These are phyloP conservation scores for Fusarium aywerte DNA, from an alignment of 2,329 filamentous ascomycete genomes.

Conservation along the genomic window DNA sequence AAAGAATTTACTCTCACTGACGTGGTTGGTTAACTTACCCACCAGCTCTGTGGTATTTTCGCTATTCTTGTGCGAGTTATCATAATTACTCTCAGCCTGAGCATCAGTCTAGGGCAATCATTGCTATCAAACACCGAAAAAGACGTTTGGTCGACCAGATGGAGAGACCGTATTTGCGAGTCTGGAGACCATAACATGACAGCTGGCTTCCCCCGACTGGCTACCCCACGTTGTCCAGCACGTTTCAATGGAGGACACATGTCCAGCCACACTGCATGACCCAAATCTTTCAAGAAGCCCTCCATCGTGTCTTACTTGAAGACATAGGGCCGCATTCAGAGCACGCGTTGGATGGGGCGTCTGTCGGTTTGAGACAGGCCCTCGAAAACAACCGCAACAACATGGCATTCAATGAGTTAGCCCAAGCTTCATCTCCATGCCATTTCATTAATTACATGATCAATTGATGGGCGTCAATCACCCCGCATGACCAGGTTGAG, in stretches of 20 bases:
- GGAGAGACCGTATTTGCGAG: constrained; percentile 29
- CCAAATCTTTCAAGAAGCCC: constrained; percentile 34
- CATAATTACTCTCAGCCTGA: constrained; percentile 34
- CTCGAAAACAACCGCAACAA: constrained; percentile 13
- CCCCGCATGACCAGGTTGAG: constrained; percentile 23
- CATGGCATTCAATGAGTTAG: constrained; percentile 15
- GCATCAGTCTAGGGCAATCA: constrained; percentile 31
- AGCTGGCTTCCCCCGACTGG: constrained; percentile 49
- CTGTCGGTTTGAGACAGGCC: constrained; percentile 32
- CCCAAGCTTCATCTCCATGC: constrained; percentile 26
- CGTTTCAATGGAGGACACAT: constrained; percentile 54
- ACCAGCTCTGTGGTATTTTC: constrained; percentile 9
- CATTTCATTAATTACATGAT: constrained; percentile 13
- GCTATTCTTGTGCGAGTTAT: constrained; percentile 15
- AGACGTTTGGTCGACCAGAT: constrained; percentile 28
- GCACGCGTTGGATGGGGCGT: constrained; percentile 22
- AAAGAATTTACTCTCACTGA: constrained; percentile 24
- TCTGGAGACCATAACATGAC: constrained; percentile 47
- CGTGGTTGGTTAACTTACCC: constrained; percentile 10
- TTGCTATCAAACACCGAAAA: constrained; percentile 34
- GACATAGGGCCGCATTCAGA: constrained; percentile 11
- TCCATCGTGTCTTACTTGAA: constrained; percentile 40
- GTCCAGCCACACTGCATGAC: constrained; percentile 48
- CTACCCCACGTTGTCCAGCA: constrained; percentile 45
- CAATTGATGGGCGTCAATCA: constrained; percentile 18